phyloP scores from a whole-genome alignment of 73 alveolate species.

The Paramecium pentaurelia region DNA sequence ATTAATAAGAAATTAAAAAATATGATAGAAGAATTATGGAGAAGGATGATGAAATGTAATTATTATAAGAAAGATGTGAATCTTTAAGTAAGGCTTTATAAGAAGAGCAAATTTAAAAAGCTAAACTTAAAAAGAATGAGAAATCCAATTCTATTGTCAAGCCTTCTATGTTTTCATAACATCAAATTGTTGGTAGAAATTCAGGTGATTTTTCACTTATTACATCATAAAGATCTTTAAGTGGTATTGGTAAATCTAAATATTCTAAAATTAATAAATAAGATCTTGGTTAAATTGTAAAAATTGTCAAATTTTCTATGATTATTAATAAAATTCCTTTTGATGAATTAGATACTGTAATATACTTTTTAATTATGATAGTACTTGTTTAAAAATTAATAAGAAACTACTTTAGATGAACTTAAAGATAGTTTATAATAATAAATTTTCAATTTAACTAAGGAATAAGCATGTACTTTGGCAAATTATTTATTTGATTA shows the following conservation, averaged over 20 bases:
- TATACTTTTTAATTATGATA: background rate
- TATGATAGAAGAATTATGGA: background rate
- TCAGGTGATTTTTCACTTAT: background rate
- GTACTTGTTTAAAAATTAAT: background rate
- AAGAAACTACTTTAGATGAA: background rate
- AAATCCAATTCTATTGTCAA: background rate
- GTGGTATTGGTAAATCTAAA: background rate
- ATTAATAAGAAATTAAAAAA: background rate
- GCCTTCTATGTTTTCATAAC: background rate
- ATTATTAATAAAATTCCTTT: background rate
- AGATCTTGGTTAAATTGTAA: background rate
- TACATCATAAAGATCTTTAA: background rate
- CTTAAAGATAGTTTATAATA: background rate
- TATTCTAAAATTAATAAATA: background rate
- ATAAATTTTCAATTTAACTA: background rate
- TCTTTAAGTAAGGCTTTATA: background rate
- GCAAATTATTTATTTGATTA: constrained; percentile 1
- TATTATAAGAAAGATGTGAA: background rate
- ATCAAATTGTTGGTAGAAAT: background rate
- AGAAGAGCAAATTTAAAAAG: background rate
- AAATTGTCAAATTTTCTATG: background rate
- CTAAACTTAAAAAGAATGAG: background rate
- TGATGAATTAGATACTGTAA: background rate
- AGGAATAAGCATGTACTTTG: background rate
- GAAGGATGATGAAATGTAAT: background rate